Conservation (phyloP, 305 asterid genomes). For the Fraxinus baroniana region DNA sequence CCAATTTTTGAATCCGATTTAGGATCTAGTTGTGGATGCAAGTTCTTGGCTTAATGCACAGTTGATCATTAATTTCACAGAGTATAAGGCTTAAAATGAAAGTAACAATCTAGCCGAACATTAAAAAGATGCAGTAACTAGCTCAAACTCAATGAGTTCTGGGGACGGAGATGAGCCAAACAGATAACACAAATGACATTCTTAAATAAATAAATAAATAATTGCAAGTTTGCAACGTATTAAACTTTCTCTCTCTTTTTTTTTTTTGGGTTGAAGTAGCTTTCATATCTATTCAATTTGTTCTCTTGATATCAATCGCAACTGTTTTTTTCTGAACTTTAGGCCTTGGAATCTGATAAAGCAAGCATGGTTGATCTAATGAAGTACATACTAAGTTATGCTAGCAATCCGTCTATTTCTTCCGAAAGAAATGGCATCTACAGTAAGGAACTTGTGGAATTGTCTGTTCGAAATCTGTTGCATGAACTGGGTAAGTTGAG, state of each 20-base stretch:
- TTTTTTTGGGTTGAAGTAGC: background rate
- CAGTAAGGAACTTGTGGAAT: conserved; percentile 74
- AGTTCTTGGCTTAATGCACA: background rate
- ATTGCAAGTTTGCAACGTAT: background rate
- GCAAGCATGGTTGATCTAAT: conserved; percentile 67
- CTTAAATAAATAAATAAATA: background rate
- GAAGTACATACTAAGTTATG: conserved; percentile 89
- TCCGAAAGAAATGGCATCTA: conserved; percentile 51
- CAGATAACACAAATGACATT: background rate
- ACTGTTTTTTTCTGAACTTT: background rate
- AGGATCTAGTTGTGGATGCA: background rate
- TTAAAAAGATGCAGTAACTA: background rate
- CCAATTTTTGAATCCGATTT: background rate
- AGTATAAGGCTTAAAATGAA: background rate
- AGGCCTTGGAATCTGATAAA: conserved; percentile 53
- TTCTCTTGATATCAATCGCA: background rate
- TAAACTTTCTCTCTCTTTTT: background rate
- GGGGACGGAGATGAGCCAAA: background rate
- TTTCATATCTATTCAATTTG: background rate
- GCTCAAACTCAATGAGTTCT: background rate
- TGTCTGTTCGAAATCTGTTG: conserved; percentile 69
- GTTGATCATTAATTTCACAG: background rate
- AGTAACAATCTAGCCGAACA: background rate
- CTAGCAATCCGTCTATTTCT: conserved; percentile 65
- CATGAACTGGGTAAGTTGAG: conserved; percentile 55